Evolutionary conservation across 169 alveolate species (phyloP).

Genomic region (Besnoitia besnoiti): DNA sequence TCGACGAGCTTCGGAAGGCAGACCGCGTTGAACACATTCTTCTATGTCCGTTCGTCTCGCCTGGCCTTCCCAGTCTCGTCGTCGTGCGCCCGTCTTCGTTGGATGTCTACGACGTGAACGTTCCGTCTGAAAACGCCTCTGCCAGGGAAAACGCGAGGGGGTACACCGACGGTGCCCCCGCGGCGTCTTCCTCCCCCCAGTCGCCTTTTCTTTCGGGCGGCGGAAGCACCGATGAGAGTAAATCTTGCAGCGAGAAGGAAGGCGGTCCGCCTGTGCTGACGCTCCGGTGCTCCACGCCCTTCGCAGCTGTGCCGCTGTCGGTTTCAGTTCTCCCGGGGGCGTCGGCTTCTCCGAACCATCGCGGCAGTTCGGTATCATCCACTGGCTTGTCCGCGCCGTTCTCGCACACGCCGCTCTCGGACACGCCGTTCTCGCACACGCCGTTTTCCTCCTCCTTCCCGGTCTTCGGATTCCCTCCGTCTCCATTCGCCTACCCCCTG

Average conservation of each 20-base stretch:
- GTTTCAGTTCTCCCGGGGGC: background rate
- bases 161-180: background rate
- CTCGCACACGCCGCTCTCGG: too few species aligned
- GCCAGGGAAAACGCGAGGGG: background rate
- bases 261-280: background rate
- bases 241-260: background rate
- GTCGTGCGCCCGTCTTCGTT: background rate
- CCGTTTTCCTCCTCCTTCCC: background rate
- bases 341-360: background rate
- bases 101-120: background rate
- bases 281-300: background rate
- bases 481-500: background rate
- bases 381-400: too few species aligned
- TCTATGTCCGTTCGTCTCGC: background rate
- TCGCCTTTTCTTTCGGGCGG: background rate
- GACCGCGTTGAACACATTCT: slow-evolving; percentile 30
- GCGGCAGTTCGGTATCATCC: too few species aligned
- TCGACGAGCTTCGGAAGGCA: slow-evolving; percentile 18
- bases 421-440: too few species aligned
- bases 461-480: background rate
- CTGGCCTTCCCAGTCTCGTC: slow-evolving; percentile 4
- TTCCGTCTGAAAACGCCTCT: background rate
- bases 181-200: background rate
- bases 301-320: background rate
- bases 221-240: background rate